Percentiles rank a stretch among this genome's conserved stretches.
Conservation (phyloP, 2,329 filamentous ascomycete genomes). For the Anthostomella pinea region DNA sequence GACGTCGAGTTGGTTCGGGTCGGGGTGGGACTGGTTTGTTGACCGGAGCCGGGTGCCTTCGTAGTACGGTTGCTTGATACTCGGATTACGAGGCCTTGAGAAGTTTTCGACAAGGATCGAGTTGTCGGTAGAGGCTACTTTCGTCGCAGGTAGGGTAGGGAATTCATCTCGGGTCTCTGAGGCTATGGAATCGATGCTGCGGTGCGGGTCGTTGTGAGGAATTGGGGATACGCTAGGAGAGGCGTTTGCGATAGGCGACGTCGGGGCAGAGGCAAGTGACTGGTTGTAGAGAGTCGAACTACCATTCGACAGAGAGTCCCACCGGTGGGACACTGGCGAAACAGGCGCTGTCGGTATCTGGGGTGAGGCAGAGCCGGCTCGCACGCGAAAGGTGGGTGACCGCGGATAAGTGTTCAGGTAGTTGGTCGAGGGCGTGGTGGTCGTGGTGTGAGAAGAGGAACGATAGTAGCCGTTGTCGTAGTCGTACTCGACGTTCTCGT, state of each 20-base stretch:
- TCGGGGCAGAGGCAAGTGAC: constrained; percentile 19
- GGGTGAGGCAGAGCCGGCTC: constrained; percentile 5
- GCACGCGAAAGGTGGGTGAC: constrained; percentile 6
- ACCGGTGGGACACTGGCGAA: constrained; percentile 38
- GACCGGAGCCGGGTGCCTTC: constrained; percentile 34
- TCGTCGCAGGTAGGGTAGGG: constrained; percentile 21
- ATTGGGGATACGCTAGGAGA: constrained; percentile 18
- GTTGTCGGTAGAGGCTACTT: constrained; percentile 31
- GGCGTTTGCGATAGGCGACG: constrained; percentile 19
- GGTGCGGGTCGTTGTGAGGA: constrained; percentile 18
- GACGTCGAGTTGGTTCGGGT: constrained; percentile 23
- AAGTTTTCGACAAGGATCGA: constrained; percentile 51
- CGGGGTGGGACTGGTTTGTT: constrained; percentile 24
- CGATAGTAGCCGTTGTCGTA: constrained; percentile 14
- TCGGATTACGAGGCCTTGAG: constrained; percentile 56
- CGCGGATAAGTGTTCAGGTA: constrained; percentile 12
- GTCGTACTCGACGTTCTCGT: constrained; percentile 6
- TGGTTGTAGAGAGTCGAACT: constrained; percentile 24
- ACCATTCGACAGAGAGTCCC: constrained; percentile 42
- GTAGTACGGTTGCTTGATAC: constrained; percentile 43
- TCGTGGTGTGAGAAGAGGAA: constrained; percentile 11
- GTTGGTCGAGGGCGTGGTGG: constrained; percentile 13
- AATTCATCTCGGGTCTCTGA: constrained; percentile 27
- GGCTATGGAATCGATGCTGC: constrained; percentile 18
- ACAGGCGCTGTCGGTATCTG: constrained; percentile 13